A percentile compares a stretch with the other conserved stretches of the same genome.
Conservation (phyloP, 768 basidiomycete genomes). For the Lentinula sp. region DNA sequence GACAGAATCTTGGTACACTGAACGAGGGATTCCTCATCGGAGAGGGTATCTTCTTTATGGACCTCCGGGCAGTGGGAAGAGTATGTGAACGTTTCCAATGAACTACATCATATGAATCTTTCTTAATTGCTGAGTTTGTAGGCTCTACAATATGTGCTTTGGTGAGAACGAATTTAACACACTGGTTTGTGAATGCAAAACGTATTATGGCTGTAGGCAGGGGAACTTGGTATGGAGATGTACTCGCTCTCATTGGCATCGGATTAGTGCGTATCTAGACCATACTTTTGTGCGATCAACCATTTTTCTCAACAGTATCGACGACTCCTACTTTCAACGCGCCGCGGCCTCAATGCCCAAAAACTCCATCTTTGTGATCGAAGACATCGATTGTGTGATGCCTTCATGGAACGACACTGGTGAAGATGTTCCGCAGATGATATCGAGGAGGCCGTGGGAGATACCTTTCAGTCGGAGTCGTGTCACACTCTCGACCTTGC, state of each 20-base stretch:
- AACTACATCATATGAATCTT: conserved; percentile 15
- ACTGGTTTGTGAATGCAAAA: neutral
- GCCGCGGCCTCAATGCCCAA: conserved; percentile 43
- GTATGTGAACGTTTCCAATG: conserved; percentile 22
- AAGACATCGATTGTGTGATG: conserved; percentile 60
- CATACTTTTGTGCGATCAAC: neutral
- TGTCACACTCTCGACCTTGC: conserved; percentile 47
- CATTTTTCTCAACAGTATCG: conserved; percentile 26
- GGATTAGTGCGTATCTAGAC: neutral
- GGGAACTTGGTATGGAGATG: conserved; percentile 80
- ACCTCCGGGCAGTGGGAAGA: conserved; percentile 59
- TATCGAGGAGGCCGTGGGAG: neutral
- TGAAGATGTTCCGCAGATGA: neutral
- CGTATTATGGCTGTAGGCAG: conserved; percentile 24
- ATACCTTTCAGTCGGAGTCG: conserved; percentile 14
- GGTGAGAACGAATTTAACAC: conserved; percentile 16
- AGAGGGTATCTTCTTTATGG: conserved; percentile 54
- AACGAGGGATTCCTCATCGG: conserved; percentile 52
- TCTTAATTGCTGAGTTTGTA: conserved; percentile 30
- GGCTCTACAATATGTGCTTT: conserved; percentile 51
- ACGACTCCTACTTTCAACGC: conserved; percentile 42
- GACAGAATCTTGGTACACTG: conserved; percentile 51
- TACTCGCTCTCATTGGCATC: conserved; percentile 49
- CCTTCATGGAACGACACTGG: conserved; percentile 32
- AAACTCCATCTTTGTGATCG: conserved; percentile 48